Evolutionary conservation across 139 green algal genomes (phyloP).

Genomic region (Nannochloris sp.): DNA sequence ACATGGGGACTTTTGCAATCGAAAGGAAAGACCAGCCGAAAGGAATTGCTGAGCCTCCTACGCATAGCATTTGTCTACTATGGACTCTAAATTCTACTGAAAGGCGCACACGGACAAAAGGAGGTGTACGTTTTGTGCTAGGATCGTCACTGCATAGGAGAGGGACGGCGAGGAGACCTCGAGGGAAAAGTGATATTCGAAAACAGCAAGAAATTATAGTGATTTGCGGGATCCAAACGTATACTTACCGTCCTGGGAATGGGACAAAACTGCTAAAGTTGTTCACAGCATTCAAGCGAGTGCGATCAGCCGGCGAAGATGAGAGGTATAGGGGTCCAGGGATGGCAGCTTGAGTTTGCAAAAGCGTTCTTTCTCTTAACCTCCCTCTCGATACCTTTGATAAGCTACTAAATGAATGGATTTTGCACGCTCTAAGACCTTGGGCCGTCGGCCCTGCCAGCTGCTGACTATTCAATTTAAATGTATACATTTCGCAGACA

Average conservation of each 20-base stretch:
- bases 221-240: neutral
- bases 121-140: slow-evolving; percentile 9
- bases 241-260: neutral
- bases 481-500: no score
- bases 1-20: slow-evolving; percentile 87
- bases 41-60: slow-evolving; percentile 69
- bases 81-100: slow-evolving; percentile 78
- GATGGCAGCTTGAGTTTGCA: no score
- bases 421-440: no score
- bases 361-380: no score
- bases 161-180: neutral
- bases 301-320: neutral
- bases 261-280: neutral
- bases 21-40: slow-evolving; percentile 89
- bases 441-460: no score
- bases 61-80: slow-evolving; percentile 84
- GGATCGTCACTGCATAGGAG: neutral
- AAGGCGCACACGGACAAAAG: slow-evolving; percentile 59
- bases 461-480: no score
- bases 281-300: neutral
- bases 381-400: no score
- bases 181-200: neutral
- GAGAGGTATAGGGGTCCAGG: neutral
- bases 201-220: neutral
- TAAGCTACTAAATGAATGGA: no score